A percentile compares a stretch with the other conserved stretches of the same genome.
Evolutionary conservation across 306 rosid genomes (phyloP).

Genomic region (Mucuna pruriens): DNA sequence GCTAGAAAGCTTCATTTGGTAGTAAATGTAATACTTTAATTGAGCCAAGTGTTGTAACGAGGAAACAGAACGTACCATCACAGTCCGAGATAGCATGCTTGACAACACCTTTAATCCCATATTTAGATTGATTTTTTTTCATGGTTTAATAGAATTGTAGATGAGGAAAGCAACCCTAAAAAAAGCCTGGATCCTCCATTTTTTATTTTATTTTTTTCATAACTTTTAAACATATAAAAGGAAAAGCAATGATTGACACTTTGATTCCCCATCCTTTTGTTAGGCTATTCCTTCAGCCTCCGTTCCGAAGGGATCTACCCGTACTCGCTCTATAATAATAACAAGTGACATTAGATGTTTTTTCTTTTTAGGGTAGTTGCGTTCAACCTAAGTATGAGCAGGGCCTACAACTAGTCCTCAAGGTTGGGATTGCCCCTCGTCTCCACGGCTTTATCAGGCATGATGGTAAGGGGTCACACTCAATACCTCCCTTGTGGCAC

Average conservation of each 20-base stretch:
- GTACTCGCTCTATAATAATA: neutral
- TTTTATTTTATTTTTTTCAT: neutral
- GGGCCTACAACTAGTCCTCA: constrained; percentile 29
- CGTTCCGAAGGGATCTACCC: neutral
- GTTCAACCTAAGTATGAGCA: constrained; percentile 35
- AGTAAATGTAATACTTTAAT: constrained; percentile 24
- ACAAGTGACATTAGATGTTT: neutral
- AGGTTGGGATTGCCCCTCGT: constrained; percentile 19
- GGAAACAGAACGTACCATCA: constrained; percentile 33
- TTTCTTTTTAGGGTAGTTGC: constrained; percentile 8
- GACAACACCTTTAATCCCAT: constrained; percentile 25
- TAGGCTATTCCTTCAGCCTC: neutral
- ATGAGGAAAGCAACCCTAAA: constrained; percentile 3
- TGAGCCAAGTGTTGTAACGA: constrained; percentile 31
- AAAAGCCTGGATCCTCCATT: constrained; percentile 7
- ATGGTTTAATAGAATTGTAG: constrained; percentile 23
- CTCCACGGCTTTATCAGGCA: constrained; percentile 10
- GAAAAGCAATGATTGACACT: constrained; percentile 11
- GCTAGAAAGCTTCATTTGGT: constrained; percentile 11
- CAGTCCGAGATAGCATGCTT: constrained; percentile 27
- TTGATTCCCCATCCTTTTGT: neutral
- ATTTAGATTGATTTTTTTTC: constrained; percentile 10
- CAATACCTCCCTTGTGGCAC: constrained; percentile 29
- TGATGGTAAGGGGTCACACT: constrained; percentile 35
- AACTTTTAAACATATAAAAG: constrained; percentile 17